phyloP scores from a whole-genome alignment of 2,329 filamentous ascomycete species.

The Fusarium chlamydosporum region DNA sequence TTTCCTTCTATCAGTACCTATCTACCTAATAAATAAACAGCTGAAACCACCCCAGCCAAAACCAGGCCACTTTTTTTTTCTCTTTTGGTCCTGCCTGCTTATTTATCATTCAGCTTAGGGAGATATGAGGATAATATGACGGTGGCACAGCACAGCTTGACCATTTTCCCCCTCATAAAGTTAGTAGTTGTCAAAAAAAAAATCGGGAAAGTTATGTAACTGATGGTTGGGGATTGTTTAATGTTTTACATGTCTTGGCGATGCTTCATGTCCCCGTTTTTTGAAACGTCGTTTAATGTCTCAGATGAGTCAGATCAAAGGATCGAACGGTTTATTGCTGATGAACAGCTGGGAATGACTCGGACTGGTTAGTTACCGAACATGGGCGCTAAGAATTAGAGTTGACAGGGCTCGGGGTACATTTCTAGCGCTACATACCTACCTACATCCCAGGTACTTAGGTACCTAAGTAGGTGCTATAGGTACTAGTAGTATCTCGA shows the following conservation, averaged over 20 bases:
- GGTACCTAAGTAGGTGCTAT: no score
- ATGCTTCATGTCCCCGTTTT: conserved; percentile 7
- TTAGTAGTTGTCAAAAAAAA: not conserved
- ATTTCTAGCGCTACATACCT: not conserved
- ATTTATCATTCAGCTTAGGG: not conserved
- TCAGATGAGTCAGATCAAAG: conserved; percentile 23
- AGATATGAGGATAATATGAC: conserved; percentile 1
- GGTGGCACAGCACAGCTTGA: not conserved
- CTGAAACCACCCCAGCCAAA: not conserved
- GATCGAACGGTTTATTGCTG: not conserved
- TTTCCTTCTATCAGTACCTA: not conserved
- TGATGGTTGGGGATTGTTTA: not conserved
- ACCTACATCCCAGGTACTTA: no score
- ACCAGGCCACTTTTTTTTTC: not conserved
- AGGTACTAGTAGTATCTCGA: not conserved
- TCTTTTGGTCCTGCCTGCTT: not conserved
- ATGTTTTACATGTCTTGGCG: not conserved
- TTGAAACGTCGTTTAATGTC: conserved; percentile 20
- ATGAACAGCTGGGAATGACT: not conserved
- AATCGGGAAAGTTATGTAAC: not conserved
- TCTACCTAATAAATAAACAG: no score
- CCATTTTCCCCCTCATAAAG: not conserved
- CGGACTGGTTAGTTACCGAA: not conserved
- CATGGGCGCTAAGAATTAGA: conserved; percentile 2
- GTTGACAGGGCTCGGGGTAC: conserved; percentile 7